Percentiles rank a stretch among this genome's conserved stretches.
Conservation (phyloP, 148 eudicot genomes). For the Rhododendron griersonianum region DNA sequence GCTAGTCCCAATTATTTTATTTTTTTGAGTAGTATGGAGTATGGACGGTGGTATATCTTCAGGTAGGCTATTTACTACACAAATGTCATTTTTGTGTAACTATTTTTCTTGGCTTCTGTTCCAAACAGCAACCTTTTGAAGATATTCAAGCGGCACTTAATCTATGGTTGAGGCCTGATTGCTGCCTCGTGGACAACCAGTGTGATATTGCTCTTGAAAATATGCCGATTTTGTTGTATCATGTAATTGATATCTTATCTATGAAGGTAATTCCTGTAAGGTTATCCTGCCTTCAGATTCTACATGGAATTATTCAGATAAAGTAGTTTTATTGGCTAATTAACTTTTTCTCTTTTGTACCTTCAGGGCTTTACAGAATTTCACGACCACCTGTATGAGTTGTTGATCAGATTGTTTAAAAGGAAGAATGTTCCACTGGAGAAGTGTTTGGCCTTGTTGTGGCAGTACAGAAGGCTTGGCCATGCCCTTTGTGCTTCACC, state of each 20-base stretch:
- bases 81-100: neutral
- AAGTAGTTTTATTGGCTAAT: neutral
- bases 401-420: constrained; percentile 50
- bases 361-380: constrained; percentile 49
- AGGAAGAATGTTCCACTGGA: constrained; percentile 41
- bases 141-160: constrained; percentile 59
- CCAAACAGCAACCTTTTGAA: constrained; percentile 40
- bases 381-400: constrained; percentile 50
- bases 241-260: constrained; percentile 71
- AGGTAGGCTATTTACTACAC: neutral
- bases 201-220: constrained; percentile 36
- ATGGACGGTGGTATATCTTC: neutral
- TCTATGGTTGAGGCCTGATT: constrained; percentile 44
- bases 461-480: constrained; percentile 76
- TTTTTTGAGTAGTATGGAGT: neutral
- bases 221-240: constrained; percentile 53
- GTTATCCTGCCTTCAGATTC: constrained; percentile 1
- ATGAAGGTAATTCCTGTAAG: constrained; percentile 50
- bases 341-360: constrained; percentile 15
- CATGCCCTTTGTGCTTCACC: constrained; percentile 87
- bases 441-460: constrained; percentile 53
- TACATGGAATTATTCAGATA: neutral
- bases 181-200: constrained; percentile 24
- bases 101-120: constrained; percentile 12
- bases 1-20: constrained; percentile 11